Evolutionary conservation across 257 asterid species (phyloP).

Genomic region (Nyctanthes arbortristis): DNA sequence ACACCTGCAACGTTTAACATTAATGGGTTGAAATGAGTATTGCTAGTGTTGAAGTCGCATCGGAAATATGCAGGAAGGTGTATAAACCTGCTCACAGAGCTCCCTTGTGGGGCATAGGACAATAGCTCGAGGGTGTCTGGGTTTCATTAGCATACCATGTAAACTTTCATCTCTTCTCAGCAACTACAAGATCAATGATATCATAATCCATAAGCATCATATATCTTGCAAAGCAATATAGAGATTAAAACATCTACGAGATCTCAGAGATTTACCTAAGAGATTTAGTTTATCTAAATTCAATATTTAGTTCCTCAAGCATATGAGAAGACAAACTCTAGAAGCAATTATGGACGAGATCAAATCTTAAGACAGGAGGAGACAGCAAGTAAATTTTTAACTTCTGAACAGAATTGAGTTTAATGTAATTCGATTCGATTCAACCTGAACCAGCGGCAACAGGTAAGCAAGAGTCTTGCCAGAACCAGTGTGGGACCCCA

Average conservation of each 20-base stretch:
- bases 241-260: not conserved
- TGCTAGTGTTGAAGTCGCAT: slow-evolving; percentile 4
- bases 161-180: slow-evolving; percentile 78
- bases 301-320: not conserved
- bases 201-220: slow-evolving; percentile 14
- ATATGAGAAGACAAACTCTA: not conserved
- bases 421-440: not conserved
- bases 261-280: not conserved
- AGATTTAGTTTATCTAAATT: slow-evolving; percentile 6
- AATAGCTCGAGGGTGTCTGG: slow-evolving; percentile 95
- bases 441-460: slow-evolving; percentile 93
- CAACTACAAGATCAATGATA: slow-evolving; percentile 49
- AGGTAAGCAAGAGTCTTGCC: slow-evolving; percentile 97
- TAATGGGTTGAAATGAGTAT: not conserved
- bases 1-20: slow-evolving; percentile 55
- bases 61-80: slow-evolving; percentile 3
- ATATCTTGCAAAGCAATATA: not conserved
- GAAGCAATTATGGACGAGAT: not conserved
- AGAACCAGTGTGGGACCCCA: slow-evolving; percentile 98
- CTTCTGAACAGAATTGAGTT: not conserved
- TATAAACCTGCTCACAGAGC: slow-evolving; percentile 88
- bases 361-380: slow-evolving; percentile 1
- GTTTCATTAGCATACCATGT: slow-evolving; percentile 86
- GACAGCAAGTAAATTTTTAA: not conserved
- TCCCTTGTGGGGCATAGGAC: slow-evolving; percentile 99